Conservation (phyloP, 2,329 filamentous ascomycete species). For the Pestalotiopsis sp. region DNA sequence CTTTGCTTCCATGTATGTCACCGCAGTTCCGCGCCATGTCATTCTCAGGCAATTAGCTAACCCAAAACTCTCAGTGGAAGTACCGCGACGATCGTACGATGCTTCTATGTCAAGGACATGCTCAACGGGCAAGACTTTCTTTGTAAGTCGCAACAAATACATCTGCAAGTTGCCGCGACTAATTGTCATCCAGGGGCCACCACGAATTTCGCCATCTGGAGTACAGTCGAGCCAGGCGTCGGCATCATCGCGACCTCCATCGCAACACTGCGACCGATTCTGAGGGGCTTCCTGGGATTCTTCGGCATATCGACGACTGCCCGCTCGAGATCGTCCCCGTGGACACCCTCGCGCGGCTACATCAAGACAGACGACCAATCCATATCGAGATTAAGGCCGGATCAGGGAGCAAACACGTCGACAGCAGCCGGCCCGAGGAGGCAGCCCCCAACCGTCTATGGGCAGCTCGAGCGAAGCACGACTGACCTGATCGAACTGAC, state of each 20-base stretch:
- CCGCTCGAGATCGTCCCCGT: not conserved
- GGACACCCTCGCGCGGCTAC: conserved; percentile 2
- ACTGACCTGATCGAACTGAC: conserved; percentile 1
- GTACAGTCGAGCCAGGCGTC: conserved; percentile 8
- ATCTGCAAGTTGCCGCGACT: not conserved
- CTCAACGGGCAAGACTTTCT: conserved; percentile 13
- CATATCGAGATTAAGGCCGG: conserved; percentile 1
- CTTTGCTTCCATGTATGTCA: conserved; percentile 15
- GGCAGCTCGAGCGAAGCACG: not conserved
- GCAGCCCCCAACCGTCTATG: not conserved
- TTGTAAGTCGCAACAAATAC: not conserved
- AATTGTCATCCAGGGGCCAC: not conserved
- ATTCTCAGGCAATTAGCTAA: not conserved
- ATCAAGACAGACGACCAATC: conserved; percentile 6
- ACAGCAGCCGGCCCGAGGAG: conserved; percentile 1
- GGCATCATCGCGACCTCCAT: conserved; percentile 7
- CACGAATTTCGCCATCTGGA: conserved; percentile 12
- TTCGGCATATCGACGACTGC: not conserved
- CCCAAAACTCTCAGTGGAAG: not conserved
- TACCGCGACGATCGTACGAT: conserved; percentile 8
- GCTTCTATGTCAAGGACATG: not conserved
- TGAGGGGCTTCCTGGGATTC: not conserved
- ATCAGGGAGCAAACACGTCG: not conserved
- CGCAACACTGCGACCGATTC: conserved; percentile 1
- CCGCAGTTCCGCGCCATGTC: too few relatives aligned